Evolutionary conservation across 2,329 filamentous ascomycete genomes (phyloP).

Genomic region (Rhynchosporium graminicola): DNA sequence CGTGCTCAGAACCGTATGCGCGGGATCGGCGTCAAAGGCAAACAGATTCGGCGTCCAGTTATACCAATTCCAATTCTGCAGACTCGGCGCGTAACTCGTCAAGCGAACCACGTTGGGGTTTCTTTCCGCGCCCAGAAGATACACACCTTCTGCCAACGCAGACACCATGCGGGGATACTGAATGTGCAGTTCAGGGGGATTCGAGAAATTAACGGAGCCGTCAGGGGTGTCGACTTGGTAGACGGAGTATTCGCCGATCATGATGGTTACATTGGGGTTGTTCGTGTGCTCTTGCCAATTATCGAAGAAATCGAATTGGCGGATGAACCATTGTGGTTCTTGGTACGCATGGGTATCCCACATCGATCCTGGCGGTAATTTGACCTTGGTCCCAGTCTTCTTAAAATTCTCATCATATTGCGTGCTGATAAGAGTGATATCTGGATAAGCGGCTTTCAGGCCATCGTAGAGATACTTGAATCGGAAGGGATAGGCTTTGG

Average conservation of each 20-base stretch:
- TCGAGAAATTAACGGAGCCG: slow-evolving; percentile 22
- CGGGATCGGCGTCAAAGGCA: slow-evolving; percentile 31
- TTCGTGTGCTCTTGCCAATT: slow-evolving; percentile 27
- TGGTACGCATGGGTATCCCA: slow-evolving; percentile 31
- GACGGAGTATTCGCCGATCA: slow-evolving; percentile 33
- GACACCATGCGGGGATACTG: slow-evolving; percentile 29
- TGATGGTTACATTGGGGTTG: slow-evolving; percentile 28
- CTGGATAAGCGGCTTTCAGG: slow-evolving; percentile 42
- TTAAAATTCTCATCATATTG: slow-evolving; percentile 27
- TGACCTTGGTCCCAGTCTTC: slow-evolving; percentile 39
- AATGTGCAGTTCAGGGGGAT: slow-evolving; percentile 25
- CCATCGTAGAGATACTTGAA: slow-evolving; percentile 51
- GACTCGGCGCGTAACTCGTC: slow-evolving; percentile 42
- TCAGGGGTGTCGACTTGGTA: slow-evolving; percentile 25
- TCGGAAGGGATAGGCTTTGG: slow-evolving; percentile 43
- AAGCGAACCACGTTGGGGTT: slow-evolving; percentile 44
- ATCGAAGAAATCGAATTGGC: slow-evolving; percentile 27
- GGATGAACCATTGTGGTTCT: slow-evolving; percentile 24
- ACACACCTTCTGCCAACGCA: slow-evolving; percentile 31
- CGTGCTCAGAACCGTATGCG: slow-evolving; percentile 27
- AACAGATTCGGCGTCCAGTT: slow-evolving; percentile 36
- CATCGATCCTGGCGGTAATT: slow-evolving; percentile 26
- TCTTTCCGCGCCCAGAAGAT: slow-evolving; percentile 33
- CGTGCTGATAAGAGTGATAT: slow-evolving; percentile 43
- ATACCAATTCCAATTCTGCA: slow-evolving; percentile 42